Conservation (phyloP, 257 asterid genomes). For the Jaltomata sinuosa region DNA sequence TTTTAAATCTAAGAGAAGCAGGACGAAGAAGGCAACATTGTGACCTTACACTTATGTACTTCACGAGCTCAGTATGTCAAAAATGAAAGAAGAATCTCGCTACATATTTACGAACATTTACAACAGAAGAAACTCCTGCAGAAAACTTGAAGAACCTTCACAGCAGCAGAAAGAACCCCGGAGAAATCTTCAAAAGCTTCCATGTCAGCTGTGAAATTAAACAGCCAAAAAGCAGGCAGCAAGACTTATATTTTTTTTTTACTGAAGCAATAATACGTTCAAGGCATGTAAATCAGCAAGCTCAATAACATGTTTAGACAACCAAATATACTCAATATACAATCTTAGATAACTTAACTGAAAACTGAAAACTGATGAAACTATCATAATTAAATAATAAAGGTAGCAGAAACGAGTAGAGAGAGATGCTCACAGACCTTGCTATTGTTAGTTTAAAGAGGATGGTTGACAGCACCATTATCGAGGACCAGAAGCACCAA, state of each 20-base stretch:
- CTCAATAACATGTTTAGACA: not conserved
- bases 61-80: not conserved
- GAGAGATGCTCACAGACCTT: not conserved
- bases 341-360: not conserved
- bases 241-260: not conserved
- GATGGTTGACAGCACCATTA: not conserved
- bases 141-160: not conserved
- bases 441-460: not conserved
- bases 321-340: not conserved
- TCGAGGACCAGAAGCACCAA: not conserved
- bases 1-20: not conserved
- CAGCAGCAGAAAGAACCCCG: constrained; percentile 1
- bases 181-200: constrained; percentile 1
- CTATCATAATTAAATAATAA: not conserved
- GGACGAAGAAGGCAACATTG: not conserved
- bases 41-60: not conserved
- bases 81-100: not conserved
- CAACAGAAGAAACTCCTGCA: not conserved
- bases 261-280: not conserved
- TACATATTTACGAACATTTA: not conserved
- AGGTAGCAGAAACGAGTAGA: not conserved
- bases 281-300: not conserved
- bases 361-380: not conserved
- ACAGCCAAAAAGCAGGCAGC: not conserved
- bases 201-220: not conserved